A percentile compares a stretch with the other conserved stretches of the same genome.
Evolutionary conservation across 2,329 filamentous ascomycete species (phyloP).

Genomic region (Aspergillus costaricaensis): DNA sequence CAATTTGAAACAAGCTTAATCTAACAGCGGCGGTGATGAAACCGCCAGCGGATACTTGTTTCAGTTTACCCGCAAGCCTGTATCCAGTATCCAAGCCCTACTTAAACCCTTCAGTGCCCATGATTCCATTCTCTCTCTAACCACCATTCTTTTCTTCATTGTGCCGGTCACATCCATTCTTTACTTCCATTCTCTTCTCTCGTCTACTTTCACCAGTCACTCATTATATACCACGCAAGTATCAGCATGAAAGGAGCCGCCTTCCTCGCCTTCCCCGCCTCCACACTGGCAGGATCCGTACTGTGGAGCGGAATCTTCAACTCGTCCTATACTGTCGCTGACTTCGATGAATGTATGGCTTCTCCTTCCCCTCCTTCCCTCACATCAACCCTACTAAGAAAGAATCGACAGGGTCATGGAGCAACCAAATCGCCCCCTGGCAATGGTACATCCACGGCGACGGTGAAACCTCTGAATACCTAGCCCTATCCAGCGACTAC

Average conservation of each 20-base stretch:
- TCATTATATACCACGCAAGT: neutral
- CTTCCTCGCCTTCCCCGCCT: conserved; percentile 10
- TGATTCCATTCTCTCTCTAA: neutral
- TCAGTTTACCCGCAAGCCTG: conserved; percentile 6
- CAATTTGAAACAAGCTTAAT: conserved; percentile 7
- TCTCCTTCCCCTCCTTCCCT: too few relatives aligned
- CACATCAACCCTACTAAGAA: neutral
- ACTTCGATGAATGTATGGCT: conserved; percentile 27
- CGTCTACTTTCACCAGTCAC: neutral
- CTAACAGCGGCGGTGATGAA: neutral
- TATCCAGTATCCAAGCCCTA: neutral
- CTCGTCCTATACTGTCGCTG: conserved; percentile 21
- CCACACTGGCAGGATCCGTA: conserved; percentile 23
- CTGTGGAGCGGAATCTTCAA: conserved; percentile 34
- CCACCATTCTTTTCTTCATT: neutral
- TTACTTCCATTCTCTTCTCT: neutral
- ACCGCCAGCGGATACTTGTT: neutral
- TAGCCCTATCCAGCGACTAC: conserved; percentile 61
- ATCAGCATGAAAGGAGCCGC: conserved; percentile 17
- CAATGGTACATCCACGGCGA: conserved; percentile 76
- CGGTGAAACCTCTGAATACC: conserved; percentile 54
- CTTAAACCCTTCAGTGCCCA: neutral
- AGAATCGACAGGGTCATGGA: conserved; percentile 57
- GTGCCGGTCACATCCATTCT: conserved; percentile 6
- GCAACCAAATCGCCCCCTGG: conserved; percentile 68